Conservation (phyloP, 495 filamentous ascomycete species). For the Viridothelium virens region DNA sequence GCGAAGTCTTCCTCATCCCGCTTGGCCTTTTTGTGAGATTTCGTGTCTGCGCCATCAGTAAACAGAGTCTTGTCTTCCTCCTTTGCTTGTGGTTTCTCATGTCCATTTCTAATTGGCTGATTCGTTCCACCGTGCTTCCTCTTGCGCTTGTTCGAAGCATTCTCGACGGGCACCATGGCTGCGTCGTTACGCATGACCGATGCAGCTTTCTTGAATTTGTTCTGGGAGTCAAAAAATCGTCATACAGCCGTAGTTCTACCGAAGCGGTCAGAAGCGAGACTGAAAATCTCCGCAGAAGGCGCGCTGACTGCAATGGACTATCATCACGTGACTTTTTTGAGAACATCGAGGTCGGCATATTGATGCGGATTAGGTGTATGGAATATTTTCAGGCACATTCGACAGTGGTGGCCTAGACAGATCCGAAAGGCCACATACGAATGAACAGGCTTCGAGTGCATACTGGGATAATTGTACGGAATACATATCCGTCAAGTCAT, state of each 20-base stretch:
- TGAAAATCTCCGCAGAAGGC: neutral
- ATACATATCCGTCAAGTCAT: too few relatives aligned
- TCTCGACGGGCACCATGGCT: neutral
- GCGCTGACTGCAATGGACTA: too few relatives aligned
- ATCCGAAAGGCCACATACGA: too few relatives aligned
- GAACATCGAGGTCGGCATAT: neutral
- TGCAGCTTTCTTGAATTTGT: neutral
- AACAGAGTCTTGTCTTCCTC: constrained; percentile 1
- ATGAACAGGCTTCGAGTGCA: too few relatives aligned
- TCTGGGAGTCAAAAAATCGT: neutral
- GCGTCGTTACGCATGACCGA: neutral
- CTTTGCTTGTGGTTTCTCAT: neutral
- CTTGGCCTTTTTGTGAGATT: constrained; percentile 20
- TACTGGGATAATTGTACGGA: too few relatives aligned
- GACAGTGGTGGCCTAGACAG: too few relatives aligned
- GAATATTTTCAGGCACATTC: neutral
- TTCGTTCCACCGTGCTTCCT: constrained; percentile 17
- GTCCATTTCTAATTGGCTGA: constrained; percentile 15
- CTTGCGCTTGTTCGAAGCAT: constrained; percentile 21
- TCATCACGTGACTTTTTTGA: neutral
- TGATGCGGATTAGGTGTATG: neutral
- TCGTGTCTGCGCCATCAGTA: constrained; percentile 10
- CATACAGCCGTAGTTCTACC: neutral
- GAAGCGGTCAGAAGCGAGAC: neutral
- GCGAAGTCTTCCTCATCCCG: neutral